Percentiles rank a stretch among this genome's conserved stretches.
Conservation (phyloP, 2,329 filamentous ascomycete genomes). For the Aspergillus sp. region DNA sequence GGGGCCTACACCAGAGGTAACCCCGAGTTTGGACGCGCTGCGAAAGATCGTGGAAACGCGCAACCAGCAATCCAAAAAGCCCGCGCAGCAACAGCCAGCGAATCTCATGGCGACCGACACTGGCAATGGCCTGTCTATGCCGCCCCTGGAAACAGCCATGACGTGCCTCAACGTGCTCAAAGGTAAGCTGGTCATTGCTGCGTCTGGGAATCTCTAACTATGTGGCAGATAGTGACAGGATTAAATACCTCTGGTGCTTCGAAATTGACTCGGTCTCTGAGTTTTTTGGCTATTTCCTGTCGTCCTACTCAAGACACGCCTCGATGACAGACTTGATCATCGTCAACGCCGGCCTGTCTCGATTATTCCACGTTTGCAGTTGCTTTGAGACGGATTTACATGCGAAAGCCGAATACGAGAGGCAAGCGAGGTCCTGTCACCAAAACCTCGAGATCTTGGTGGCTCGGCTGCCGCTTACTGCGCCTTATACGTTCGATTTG, state of each 20-base stretch:
- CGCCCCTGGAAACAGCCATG: slow-evolving; percentile 3
- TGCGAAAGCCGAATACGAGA: slow-evolving; percentile 3
- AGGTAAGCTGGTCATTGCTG: slow-evolving; percentile 1
- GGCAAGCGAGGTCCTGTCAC: slow-evolving; percentile 4
- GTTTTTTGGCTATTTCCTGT: slow-evolving; percentile 8
- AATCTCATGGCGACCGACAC: no score
- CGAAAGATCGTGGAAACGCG: neutral
- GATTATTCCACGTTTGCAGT: slow-evolving; percentile 6
- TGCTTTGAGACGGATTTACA: neutral
- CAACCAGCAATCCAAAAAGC: slow-evolving; percentile 4
- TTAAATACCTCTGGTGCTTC: slow-evolving; percentile 6
- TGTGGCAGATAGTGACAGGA: neutral
- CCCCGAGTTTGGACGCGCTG: slow-evolving; percentile 1
- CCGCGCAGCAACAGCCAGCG: slow-evolving; percentile 2
- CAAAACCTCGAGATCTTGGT: slow-evolving; percentile 8
- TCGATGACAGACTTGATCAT: slow-evolving; percentile 8
- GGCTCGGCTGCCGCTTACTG: slow-evolving; percentile 6
- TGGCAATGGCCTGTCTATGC: no score
- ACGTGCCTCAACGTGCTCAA: slow-evolving; percentile 4
- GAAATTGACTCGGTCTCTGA: slow-evolving; percentile 6
- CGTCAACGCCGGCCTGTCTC: slow-evolving; percentile 7
- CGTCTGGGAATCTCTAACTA: no score
- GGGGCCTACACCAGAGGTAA: no score
- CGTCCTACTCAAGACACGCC: slow-evolving; percentile 5
- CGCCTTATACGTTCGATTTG: slow-evolving; percentile 4